These are phyloP conservation scores for Xylogone sp. DNA, from an alignment of 2,329 filamentous ascomycete species.

Conservation along the genomic window DNA sequence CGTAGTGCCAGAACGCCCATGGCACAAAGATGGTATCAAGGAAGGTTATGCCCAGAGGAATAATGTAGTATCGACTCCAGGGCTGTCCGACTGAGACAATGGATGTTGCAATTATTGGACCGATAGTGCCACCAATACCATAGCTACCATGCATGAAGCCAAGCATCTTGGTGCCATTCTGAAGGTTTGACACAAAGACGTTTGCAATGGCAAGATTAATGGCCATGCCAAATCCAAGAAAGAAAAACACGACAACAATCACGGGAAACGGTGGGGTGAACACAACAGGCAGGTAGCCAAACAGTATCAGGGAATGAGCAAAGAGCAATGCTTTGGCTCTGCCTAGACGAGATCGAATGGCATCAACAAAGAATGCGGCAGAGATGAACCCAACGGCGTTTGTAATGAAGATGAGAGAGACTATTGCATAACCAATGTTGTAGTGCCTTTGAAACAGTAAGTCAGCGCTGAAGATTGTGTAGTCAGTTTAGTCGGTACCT, in stretches of 20 bases:
- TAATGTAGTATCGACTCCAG: conserved; percentile 72
- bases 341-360: conserved; percentile 58
- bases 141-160: conserved; percentile 66
- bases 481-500: conserved; percentile 30
- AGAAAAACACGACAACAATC: conserved; percentile 65
- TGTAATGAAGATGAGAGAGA: conserved; percentile 78
- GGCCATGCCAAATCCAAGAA: conserved; percentile 58
- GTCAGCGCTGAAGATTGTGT: conserved; percentile 1
- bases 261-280: conserved; percentile 66
- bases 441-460: conserved; percentile 49
- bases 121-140: conserved; percentile 59
- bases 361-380: conserved; percentile 66
- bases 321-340: conserved; percentile 60
- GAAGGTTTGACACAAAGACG: conserved; percentile 53
- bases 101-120: conserved; percentile 70
- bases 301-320: conserved; percentile 50
- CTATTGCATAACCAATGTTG: conserved; percentile 69
- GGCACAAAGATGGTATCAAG: conserved; percentile 53
- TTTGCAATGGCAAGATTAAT: conserved; percentile 55
- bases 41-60: conserved; percentile 56
- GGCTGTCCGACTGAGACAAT: conserved; percentile 58
- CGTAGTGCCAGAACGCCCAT: conserved; percentile 69
- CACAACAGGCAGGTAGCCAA: conserved; percentile 63
- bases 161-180: conserved; percentile 49
- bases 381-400: conserved; percentile 74